Base-by-base conservation (phyloP, 2,329 filamentous ascomycete genomes). In the Clarireedia paspali region DNA sequence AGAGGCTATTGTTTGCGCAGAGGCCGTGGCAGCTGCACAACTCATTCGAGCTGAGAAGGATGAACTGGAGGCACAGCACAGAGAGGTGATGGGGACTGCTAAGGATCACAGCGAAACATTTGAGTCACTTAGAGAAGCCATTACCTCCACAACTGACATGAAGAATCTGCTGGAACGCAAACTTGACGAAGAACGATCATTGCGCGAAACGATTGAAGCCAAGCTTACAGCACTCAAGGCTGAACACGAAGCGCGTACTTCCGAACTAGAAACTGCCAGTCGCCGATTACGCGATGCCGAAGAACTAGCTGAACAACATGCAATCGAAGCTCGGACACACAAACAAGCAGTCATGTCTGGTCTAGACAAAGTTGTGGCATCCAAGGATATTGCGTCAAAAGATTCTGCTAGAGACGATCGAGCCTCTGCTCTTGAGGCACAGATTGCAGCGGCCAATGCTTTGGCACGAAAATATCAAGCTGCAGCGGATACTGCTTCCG, bases 401-500 rank as follows among this genome's bases (percentile, higher is more conserved):
- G 73, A 69, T 59, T 77, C 76, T 39, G 75, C 73, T 2, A 78
- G 83, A 55, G 73, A 82, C 38, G 85, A 90, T 63, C 87, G 90
- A 36, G 75, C 92, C 34, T 70, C 73, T 5, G 85, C 88, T 26
- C 78, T 99, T 5, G 89, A 95, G 68, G 80, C 83, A 46, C 94
- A 97, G 69, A 77, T 96, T 14, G 81, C 86, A 60, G 75, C 85
- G 45, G 88, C 92, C 15, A 95, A 89, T 65, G 78, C 77, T 2
- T 75, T 97, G 69, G 90, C 91, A 27, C 88, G 87, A 70, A 90
- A 90, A 67, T 95, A 96, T 64, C 91, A 96, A 70, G 80, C 86
- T 59, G 91, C 95, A 57, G 92, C 91, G 1, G 90, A 99, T 70
- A 74, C 79, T 26, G 91, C 91, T 3, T 87, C 90, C 0, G 91